Percentiles rank a stretch among this genome's conserved stretches.
Conservation (phyloP, 169 alveolate species). For the Plasmodium gallinaceum region DNA sequence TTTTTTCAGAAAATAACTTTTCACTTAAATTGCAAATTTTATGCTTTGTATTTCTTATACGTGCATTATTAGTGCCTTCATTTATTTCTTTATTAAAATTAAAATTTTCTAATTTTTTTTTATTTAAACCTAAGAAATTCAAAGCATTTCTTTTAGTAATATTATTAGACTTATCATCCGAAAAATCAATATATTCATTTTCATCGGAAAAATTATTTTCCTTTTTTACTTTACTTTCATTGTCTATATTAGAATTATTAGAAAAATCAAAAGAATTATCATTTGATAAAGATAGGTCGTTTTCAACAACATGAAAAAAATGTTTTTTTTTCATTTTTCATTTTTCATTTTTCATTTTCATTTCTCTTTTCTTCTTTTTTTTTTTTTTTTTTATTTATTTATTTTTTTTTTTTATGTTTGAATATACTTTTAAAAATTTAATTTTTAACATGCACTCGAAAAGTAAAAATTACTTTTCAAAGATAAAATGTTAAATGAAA, state of each 20-base stretch:
- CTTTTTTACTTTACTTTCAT: conserved; percentile 28
- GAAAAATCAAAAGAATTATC: conserved; percentile 24
- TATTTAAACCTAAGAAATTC: conserved; percentile 62
- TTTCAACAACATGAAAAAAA: conserved; percentile 66
- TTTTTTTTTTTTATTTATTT: neutral
- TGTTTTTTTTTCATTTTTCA: conserved; percentile 65
- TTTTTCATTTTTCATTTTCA: neutral
- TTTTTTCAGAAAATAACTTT: neutral
- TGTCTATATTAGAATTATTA: conserved; percentile 29
- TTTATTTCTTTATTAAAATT: neutral
- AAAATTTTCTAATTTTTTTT: conserved; percentile 18
- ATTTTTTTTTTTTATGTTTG: neutral
- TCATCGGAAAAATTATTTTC: conserved; percentile 15
- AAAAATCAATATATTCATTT: neutral
- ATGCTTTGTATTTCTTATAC: neutral
- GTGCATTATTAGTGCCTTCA: conserved; percentile 42
- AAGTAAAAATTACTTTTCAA: neutral
- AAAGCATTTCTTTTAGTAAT: conserved; percentile 60
- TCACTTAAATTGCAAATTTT: neutral
- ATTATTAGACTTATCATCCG: conserved; percentile 24
- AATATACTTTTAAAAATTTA: neutral
- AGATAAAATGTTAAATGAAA: neutral
- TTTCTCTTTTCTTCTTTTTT: neutral
- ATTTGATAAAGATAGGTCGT: conserved; percentile 15
- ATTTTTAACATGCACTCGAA: neutral